Percentiles rank a stretch among this genome's conserved stretches.
Conservation (phyloP, 2,329 filamentous ascomycete species). For the Ophiosphaerella herpotricha region DNA sequence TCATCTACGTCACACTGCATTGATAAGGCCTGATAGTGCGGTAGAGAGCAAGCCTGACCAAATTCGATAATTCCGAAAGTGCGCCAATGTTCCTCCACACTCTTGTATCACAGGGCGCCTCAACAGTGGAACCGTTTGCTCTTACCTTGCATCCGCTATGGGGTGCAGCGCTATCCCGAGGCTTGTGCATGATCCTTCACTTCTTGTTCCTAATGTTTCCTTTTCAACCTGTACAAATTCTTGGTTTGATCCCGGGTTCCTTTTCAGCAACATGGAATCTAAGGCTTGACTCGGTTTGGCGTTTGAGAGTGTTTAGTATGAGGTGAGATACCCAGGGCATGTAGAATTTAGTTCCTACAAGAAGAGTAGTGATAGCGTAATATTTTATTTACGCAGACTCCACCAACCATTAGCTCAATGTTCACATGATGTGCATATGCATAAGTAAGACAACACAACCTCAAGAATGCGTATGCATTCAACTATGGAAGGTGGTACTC, state of each 20-base stretch:
- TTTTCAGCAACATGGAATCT: too few relatives aligned
- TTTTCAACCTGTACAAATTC: not conserved
- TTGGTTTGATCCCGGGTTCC: too few relatives aligned
- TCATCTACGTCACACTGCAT: slow-evolving; percentile 1
- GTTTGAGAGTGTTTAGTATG: not conserved
- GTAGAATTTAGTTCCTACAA: not conserved
- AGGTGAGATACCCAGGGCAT: not conserved
- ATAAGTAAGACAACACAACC: too few relatives aligned
- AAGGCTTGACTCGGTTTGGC: too few relatives aligned
- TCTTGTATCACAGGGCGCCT: not conserved
- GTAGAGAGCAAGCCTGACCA: not conserved
- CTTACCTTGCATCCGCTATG: not conserved
- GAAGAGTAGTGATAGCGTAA: not conserved
- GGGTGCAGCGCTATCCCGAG: not conserved
- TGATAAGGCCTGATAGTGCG: slow-evolving; percentile 1
- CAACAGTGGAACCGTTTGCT: not conserved
- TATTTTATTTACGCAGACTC: too few relatives aligned
- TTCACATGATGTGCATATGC: too few relatives aligned
- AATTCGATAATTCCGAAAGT: not conserved
- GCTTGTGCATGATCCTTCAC: not conserved
- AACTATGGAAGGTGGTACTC: too few relatives aligned
- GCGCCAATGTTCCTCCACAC: not conserved
- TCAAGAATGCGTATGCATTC: too few relatives aligned
- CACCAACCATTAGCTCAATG: too few relatives aligned
- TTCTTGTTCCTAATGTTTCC: not conserved